These are phyloP conservation scores for Nannizziopsis barbatae DNA, from an alignment of 2,329 filamentous ascomycete genomes.

Conservation along the genomic window DNA sequence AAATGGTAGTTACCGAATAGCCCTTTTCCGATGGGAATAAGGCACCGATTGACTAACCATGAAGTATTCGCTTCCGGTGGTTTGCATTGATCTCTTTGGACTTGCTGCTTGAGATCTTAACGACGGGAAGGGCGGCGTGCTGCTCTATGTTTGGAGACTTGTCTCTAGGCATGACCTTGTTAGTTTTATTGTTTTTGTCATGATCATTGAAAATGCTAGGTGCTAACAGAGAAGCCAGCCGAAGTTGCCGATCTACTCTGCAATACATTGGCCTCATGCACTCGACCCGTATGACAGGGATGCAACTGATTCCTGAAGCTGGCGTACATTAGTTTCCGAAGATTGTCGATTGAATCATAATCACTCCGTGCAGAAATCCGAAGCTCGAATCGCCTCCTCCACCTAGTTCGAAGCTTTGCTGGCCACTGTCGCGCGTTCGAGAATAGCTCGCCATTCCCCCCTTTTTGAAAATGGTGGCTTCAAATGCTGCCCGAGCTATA, in stretches of 20 bases:
- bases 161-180: slow-evolving; percentile 60
- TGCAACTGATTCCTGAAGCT: slow-evolving; percentile 61
- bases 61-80: not conserved
- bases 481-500: slow-evolving; percentile 77
- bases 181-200: slow-evolving; percentile 55
- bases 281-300: slow-evolving; percentile 69
- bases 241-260: slow-evolving; percentile 80
- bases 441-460: slow-evolving; percentile 73
- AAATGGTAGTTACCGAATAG: slow-evolving; percentile 6
- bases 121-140: slow-evolving; percentile 59
- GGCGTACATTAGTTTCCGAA: slow-evolving; percentile 13
- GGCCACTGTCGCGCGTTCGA: slow-evolving; percentile 76
- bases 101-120: slow-evolving; percentile 62
- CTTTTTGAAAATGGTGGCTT: slow-evolving; percentile 86
- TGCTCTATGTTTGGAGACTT: slow-evolving; percentile 49
- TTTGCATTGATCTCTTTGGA: slow-evolving; percentile 20
- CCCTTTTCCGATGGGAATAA: slow-evolving; percentile 7
- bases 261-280: slow-evolving; percentile 87
- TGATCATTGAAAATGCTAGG: slow-evolving; percentile 71
- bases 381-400: slow-evolving; percentile 83
- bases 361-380: slow-evolving; percentile 72
- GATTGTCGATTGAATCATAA: not conserved
- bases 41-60: slow-evolving; percentile 5
- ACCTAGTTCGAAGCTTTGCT: slow-evolving; percentile 61
- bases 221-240: slow-evolving; percentile 68